These are phyloP conservation scores for Trichosporon coremiiforme DNA, from an alignment of 1,284 basidiomycete genomes.

Conservation along the genomic window DNA sequence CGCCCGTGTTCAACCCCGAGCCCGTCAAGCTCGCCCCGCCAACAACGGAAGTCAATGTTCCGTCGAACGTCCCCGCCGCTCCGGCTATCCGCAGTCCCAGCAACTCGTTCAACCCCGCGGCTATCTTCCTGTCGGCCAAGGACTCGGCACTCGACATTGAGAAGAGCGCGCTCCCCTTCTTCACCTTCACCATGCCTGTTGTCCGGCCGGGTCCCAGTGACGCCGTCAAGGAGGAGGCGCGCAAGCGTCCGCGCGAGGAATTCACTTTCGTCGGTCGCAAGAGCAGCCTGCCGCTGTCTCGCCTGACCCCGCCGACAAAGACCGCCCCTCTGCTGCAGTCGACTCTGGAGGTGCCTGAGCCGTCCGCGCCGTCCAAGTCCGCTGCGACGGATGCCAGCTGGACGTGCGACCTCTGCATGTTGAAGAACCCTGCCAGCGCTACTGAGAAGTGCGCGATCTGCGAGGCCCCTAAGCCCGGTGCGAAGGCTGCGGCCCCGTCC, in stretches of 20 bases:
- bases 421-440: conserved; percentile 58
- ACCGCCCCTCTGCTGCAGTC: not conserved
- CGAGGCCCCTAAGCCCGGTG: conserved; percentile 54
- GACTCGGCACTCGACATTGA: conserved; percentile 46
- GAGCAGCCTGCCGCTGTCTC: conserved; percentile 4
- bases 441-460: conserved; percentile 61
- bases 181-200: conserved; percentile 36
- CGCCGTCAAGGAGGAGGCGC: conserved; percentile 28
- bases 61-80: not conserved
- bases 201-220: conserved; percentile 27
- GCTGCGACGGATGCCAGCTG: conserved; percentile 43
- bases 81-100: not conserved
- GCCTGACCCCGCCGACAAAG: conserved; percentile 8
- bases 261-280: conserved; percentile 31
- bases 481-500: conserved; percentile 4
- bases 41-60: not conserved
- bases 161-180: conserved; percentile 43
- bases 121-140: conserved; percentile 44
- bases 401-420: conserved; percentile 59
- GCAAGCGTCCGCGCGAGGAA: not conserved
- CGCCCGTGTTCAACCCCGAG: conserved; percentile 27
- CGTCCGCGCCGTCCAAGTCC: conserved; percentile 50
- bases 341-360: conserved; percentile 15
- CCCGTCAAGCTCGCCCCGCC: conserved; percentile 29
- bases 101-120: conserved; percentile 21